A percentile compares a stretch with the other conserved stretches of the same genome.
Conservation (phyloP, 768 basidiomycete genomes). For the Mycena epipterygia region DNA sequence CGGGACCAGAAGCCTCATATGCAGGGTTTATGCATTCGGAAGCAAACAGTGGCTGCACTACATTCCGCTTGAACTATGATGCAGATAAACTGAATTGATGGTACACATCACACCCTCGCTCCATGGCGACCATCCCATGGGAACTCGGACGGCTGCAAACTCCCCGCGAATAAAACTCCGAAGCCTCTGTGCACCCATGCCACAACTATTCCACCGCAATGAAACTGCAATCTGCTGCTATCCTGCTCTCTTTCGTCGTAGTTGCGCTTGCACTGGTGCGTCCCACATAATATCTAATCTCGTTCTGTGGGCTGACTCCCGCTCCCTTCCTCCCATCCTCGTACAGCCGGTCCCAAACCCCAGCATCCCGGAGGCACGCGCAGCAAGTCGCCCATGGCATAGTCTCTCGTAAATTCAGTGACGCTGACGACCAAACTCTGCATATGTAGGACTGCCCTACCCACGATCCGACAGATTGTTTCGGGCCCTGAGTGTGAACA, state of each 20-base stretch:
- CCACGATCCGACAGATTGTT: slow-evolving; percentile 5
- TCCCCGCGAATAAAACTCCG: slow-evolving; percentile 2
- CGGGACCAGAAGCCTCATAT: neutral
- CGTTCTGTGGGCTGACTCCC: neutral
- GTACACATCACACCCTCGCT: slow-evolving; percentile 4
- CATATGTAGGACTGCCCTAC: slow-evolving; percentile 9
- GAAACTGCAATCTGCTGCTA: slow-evolving; percentile 1
- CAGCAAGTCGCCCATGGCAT: slow-evolving; percentile 1
- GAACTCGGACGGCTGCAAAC: slow-evolving; percentile 9
- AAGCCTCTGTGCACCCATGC: neutral
- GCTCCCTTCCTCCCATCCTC: neutral
- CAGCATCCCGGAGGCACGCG: slow-evolving; percentile 4
- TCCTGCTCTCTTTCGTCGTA: slow-evolving; percentile 5
- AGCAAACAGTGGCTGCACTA: neutral
- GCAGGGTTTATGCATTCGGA: slow-evolving; percentile 3
- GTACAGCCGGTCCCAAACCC: slow-evolving; percentile 6
- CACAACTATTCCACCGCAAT: slow-evolving; percentile 8
- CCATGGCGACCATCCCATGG: slow-evolving; percentile 7
- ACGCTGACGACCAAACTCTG: slow-evolving; percentile 1
- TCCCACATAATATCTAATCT: slow-evolving; percentile 2
- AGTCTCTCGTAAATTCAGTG: neutral
- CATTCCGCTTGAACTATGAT: neutral
- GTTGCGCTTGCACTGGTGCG: slow-evolving; percentile 12
- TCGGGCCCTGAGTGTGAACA: slow-evolving; percentile 10
- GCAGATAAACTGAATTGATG: neutral